Evolutionary conservation across 345 rosid species (phyloP), one percentile per base, ranked within the genome.

Genomic region (Lepidium sativum): DNA sequence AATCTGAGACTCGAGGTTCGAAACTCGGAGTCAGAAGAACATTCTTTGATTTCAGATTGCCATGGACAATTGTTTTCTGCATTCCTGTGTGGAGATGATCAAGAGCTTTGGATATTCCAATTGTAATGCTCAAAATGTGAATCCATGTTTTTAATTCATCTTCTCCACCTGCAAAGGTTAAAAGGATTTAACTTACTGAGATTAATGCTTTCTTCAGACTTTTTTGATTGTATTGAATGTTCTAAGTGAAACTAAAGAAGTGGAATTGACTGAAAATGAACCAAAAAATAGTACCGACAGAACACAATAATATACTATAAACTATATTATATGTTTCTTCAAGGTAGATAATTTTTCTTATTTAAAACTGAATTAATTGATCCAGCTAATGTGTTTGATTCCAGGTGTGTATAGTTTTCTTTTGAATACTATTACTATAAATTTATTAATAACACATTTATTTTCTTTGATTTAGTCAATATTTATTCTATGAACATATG

Each of bases 1-100:
- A 84, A 69, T 92, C 98, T 0, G 97, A 87, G 42, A 92, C 25
- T 44, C 42, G 71, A 5, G 98, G 91, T 11, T 67, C 71, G 63
- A 68, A 72, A 76, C 58, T 76, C 6, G 82, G 80, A 68, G 75
- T 85, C 74, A 85, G 56, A 27, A 88, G 72, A 54, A 92, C 65
- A 64, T 92, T 92, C 71, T 89, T 89, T 2, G 96, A 84, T 79
- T 89, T 89, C 8, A 92, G 74, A 72, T 92, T 89, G 39, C 96
- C 98, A 39, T 92, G 96, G 74, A 84, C 65, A 6, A 87, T 3
- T 3, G 86, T 84, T 61, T 73, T 84, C 34, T 73, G 81, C 27
- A 83, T 74, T 68, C 84, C 87, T 16, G 84, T 77, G 43, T 89
- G 96, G 14, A 92, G 95, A 80, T 89, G 78, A 69, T 85, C 84